Base-by-base conservation (phyloP, 495 filamentous ascomycete species). In the Aspergillus carlsbadensis region DNA sequence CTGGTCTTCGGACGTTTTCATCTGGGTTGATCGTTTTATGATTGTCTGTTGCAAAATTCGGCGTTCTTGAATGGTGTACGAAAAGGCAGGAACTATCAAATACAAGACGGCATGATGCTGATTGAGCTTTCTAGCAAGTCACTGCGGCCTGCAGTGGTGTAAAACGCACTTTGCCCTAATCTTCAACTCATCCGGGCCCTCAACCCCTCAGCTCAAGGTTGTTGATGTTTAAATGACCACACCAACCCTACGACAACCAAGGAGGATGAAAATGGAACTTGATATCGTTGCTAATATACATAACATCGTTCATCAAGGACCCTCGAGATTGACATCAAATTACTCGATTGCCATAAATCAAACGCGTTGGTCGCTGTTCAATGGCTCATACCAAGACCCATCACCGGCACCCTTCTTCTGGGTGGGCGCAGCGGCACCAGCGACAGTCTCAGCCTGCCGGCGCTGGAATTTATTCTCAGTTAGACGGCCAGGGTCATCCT, bases 401-500 rank as follows among this genome's bases (percentile, higher is more conserved):
- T 69, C 68, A 36, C 70, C 68, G 17, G 67, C 60, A 10, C 63
- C 66, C 64, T 73, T 70, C 69, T 84, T 76, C 33, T 65, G 68
- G n/a, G 71, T 65, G 14, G 63, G 62, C 26, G 65, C 69, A 10
- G 63, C 66, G 15, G 70, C 72, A 51, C 68, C 69, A 8, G 61
- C 60, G 7, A 70, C 74, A 59, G 72, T 74, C 60, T 77, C 62
- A 36, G 70, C 71, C 51, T 66, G 64, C 15, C 43, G 56, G 36
- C 63, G 69, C 71, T 80, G 64, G 57, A 83, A 78, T 49, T 78
- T 72, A 21, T 69, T 53, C 70, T 78, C 75, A 13, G 83, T 83
- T 15, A 68, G 54, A 21, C 84, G 68, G n/a, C 82, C 82, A 18
- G 86, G 85, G 70, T 88, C 86, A 55, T 86, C 74, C 54, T 81